These are phyloP conservation scores for Globisporangium paroecandrum DNA, from an alignment of 352 stramenopile species.

Conservation along the genomic window DNA sequence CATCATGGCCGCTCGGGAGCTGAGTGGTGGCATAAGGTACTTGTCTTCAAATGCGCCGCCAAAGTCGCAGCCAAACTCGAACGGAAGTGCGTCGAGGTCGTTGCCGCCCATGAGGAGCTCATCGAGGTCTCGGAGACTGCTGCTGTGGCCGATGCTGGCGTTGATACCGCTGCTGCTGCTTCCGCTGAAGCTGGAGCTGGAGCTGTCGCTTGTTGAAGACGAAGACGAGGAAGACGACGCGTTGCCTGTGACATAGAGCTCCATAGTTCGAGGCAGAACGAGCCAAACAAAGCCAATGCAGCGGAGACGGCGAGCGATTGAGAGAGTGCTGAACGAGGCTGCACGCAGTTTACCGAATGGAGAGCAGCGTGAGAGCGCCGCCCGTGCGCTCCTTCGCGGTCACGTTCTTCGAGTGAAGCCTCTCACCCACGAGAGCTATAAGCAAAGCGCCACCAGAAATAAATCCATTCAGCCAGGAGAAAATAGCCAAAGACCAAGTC, in stretches of 20 bases:
- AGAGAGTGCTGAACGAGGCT: background rate
- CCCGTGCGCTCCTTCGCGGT: background rate
- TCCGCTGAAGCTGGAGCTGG: background rate
- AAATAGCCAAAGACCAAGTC: background rate
- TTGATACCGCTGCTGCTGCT: conserved; percentile 2
- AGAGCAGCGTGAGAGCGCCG: background rate
- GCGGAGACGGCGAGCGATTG: background rate
- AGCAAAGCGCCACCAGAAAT: background rate
- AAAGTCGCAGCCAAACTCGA: conserved; percentile 44
- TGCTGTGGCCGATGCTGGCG: conserved; percentile 4
- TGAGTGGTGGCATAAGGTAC: conserved; percentile 17
- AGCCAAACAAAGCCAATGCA: background rate
- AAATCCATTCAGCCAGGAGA: background rate
- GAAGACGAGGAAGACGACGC: background rate
- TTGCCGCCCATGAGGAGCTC: conserved; percentile 31
- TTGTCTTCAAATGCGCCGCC: conserved; percentile 36
- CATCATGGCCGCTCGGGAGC: background rate
- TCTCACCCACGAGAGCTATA: conserved; percentile 1
- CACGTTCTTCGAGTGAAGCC: background rate
- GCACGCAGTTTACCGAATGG: conserved; percentile 15
- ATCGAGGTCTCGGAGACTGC: conserved; percentile 30
- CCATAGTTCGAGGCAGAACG: conserved; percentile 1
- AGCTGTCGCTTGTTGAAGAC: conserved; percentile 2
- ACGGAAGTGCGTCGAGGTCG: conserved; percentile 31
- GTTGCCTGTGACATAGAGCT: conserved; percentile 5